Evolutionary conservation across 257 asterid species (phyloP), one percentile per base, ranked within the genome.

Genomic region (Haberlea rhodopensis): DNA sequence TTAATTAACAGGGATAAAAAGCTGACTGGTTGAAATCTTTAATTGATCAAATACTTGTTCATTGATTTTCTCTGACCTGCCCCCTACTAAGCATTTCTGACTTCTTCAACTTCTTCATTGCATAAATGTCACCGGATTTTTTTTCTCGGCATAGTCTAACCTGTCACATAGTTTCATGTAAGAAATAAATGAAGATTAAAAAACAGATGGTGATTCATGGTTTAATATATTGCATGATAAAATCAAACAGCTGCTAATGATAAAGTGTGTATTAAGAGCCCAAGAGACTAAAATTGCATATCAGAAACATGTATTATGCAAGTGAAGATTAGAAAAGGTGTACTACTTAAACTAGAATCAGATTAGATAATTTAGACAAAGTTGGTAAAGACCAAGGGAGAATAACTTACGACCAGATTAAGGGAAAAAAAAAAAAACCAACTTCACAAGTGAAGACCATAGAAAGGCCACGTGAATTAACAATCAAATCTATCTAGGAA

Each of bases 41-140:
- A 25, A 26, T 56, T 6, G 32, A 68, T n/a, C 25, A 23, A 3
- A 5, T 21, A 6, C 16, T 29, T 31, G 19, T 6, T 6, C 21
- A 60, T 18, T 31, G 52, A 25, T 65, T 45, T 32, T 65, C 62
- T 43, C 79, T 63, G 63, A 91, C 96, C 96, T 88, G 98, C 63
- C 98, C 98, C 69, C 96, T 75, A 62, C 81, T 80, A 67, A 88
- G 86, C 96, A 91, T 91, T 69, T 91, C 98, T 7, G 96, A 79
- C 73, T 91, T 91, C 78, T 83, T 83, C 82, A 88, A 73, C 85
- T 88, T 88, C 72, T 90, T 90, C 94, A 90, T 90, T 24, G 97
- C 97, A 56, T 76, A 90, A 70, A 84, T 75, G 23, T 83, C 76
- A 22, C 95, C 89, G 18, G 89, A 79, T 74, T 69, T 78, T 71